A percentile compares a stretch with the other conserved stretches of the same genome.
Evolutionary conservation across 139 green algal genomes (phyloP).

Genomic region (Coelastrella sp.): DNA sequence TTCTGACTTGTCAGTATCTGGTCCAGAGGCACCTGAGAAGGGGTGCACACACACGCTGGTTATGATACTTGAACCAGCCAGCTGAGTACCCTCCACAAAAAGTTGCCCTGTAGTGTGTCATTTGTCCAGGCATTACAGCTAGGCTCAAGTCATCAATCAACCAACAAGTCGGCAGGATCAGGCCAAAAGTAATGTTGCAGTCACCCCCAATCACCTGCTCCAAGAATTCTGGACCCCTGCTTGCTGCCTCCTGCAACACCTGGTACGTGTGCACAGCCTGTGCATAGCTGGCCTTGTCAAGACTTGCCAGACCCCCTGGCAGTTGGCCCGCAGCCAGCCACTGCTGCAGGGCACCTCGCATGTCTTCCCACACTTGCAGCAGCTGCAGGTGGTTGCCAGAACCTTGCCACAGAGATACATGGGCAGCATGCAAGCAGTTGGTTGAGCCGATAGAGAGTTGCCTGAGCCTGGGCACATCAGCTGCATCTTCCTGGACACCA

Average conservation of each 20-base stretch:
- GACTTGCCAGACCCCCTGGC: constrained; percentile 14
- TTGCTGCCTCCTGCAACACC: constrained; percentile 46
- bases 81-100: neutral
- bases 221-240: constrained; percentile 28
- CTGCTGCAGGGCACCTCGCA: constrained; percentile 31
- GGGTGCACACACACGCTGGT: neutral
- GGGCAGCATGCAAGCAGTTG: neutral
- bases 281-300: constrained; percentile 40
- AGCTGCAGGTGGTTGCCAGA: constrained; percentile 37
- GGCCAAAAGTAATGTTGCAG: neutral
- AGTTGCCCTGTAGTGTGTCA: neutral
- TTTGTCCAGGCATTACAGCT: neutral
- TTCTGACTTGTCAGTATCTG: constrained; percentile 44
- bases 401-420: neutral
- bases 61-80: neutral
- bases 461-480: no score
- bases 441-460: no score
- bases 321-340: constrained; percentile 28
- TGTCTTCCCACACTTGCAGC: constrained; percentile 42
- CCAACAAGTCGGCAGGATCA: neutral
- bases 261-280: constrained; percentile 38
- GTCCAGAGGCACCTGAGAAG: constrained; percentile 34
- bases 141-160: neutral
- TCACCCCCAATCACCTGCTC: constrained; percentile 28
- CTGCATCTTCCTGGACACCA: no score